A percentile compares a stretch with the other conserved stretches of the same genome.
These are phyloP conservation scores for Metschnikowia santaceciliae DNA, from an alignment of 805 yeast species.

Conservation along the genomic window DNA sequence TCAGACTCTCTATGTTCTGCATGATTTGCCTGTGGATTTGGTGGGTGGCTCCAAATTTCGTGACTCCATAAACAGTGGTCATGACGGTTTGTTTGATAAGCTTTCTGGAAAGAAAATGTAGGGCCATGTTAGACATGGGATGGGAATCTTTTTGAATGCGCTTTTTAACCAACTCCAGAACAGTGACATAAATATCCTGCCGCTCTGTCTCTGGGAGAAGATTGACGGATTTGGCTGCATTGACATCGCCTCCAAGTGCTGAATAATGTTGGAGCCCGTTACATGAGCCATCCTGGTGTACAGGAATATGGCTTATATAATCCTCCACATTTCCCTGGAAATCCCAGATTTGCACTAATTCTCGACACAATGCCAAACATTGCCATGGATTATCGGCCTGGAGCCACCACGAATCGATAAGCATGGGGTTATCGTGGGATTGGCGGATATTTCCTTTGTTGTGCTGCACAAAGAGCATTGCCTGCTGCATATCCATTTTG, in stretches of 20 bases:
- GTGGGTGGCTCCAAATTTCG: constrained; percentile 30
- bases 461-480: constrained; percentile 24
- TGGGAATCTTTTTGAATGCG: constrained; percentile 8
- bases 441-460: constrained; percentile 21
- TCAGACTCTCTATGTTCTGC: not conserved
- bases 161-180: constrained; percentile 23
- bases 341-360: constrained; percentile 21
- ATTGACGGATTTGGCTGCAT: constrained; percentile 40
- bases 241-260: constrained; percentile 35
- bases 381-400: constrained; percentile 40
- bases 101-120: constrained; percentile 25
- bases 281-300: constrained; percentile 44
- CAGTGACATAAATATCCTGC: constrained; percentile 34
- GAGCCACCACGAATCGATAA: constrained; percentile 30
- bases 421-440: constrained; percentile 28
- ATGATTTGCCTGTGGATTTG: constrained; percentile 23
- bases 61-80: constrained; percentile 46
- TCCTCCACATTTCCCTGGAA: constrained; percentile 16
- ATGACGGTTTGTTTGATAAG: constrained; percentile 41
- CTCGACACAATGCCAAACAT: constrained; percentile 32
- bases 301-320: constrained; percentile 29
- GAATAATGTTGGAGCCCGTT: constrained; percentile 47
- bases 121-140: constrained; percentile 15
- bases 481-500: constrained; percentile 23
- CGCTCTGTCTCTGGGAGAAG: constrained; percentile 21